A percentile compares a stretch with the other conserved stretches of the same genome.
These are phyloP conservation scores for Lipomyces yamadae DNA, from an alignment of 805 yeast species.

Conservation along the genomic window DNA sequence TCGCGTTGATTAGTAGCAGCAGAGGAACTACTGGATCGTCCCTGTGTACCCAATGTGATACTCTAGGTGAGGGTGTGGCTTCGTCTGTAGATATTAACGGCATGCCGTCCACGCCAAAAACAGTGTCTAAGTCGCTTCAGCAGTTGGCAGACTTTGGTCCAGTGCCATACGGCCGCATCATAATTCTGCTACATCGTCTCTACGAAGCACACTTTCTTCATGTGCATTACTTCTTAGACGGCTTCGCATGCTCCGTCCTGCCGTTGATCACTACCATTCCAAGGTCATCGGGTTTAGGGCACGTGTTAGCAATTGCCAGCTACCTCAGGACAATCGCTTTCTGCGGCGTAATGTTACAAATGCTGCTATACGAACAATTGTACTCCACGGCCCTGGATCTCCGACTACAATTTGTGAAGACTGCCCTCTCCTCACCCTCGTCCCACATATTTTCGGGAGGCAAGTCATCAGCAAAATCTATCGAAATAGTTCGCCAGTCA, in stretches of 20 bases:
- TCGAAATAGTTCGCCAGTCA: slow-evolving; percentile 3
- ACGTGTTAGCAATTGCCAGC: slow-evolving; percentile 13
- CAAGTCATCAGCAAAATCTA: background rate
- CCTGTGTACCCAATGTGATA: background rate
- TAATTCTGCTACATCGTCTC: slow-evolving; percentile 31
- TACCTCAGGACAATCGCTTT: slow-evolving; percentile 29
- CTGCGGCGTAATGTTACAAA: slow-evolving; percentile 29
- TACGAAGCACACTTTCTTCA: slow-evolving; percentile 40
- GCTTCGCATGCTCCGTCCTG: slow-evolving; percentile 26
- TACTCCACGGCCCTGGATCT: slow-evolving; percentile 23
- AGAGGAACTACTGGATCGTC: too few species aligned
- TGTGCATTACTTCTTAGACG: slow-evolving; percentile 35
- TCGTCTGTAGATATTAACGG: background rate
- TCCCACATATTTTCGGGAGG: background rate
- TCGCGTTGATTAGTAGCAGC: background rate
- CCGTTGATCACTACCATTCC: slow-evolving; percentile 12
- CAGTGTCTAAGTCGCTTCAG: background rate
- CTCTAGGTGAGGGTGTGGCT: background rate
- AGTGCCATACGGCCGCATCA: slow-evolving; percentile 18
- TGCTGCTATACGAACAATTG: slow-evolving; percentile 32
- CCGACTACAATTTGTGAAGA: slow-evolving; percentile 7
- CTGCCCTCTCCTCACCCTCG: background rate
- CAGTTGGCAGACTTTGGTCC: background rate
- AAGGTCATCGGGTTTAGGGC: background rate
- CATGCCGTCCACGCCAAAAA: background rate